Percentiles rank a stretch among this genome's conserved stretches.
These are phyloP conservation scores for Lepiota brunneoincarnata DNA, from an alignment of 768 basidiomycete genomes.

Conservation along the genomic window DNA sequence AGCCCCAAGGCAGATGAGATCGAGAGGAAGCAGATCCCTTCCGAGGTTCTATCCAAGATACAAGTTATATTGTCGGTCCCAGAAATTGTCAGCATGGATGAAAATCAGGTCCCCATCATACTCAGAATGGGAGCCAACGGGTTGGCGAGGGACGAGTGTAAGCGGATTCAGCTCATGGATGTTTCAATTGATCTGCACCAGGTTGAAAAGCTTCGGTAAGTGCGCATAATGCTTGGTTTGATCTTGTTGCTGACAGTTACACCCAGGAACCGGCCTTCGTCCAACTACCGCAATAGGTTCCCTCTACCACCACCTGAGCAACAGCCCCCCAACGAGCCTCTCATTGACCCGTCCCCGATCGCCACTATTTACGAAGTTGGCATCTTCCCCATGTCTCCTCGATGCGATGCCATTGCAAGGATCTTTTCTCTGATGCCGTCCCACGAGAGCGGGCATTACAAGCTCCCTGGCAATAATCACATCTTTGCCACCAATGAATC, in stretches of 20 bases:
- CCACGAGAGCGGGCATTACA: constrained; percentile 42
- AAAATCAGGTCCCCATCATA: constrained; percentile 48
- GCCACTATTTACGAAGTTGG: constrained; percentile 50
- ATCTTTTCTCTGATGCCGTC: constrained; percentile 51
- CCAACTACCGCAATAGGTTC: constrained; percentile 40
- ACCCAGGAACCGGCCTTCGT: constrained; percentile 39
- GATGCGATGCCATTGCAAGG: constrained; percentile 24
- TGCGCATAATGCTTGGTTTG: constrained; percentile 3
- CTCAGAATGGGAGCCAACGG: constrained; percentile 60
- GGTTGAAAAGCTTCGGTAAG: constrained; percentile 64
- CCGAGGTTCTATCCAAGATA: constrained; percentile 56
- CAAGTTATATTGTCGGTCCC: constrained; percentile 67
- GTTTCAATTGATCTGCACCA: constrained; percentile 62
- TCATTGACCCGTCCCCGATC: constrained; percentile 56
- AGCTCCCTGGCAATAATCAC: constrained; percentile 47
- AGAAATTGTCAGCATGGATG: constrained; percentile 44
- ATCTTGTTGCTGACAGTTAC: constrained; percentile 4
- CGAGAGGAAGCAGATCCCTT: constrained; percentile 37
- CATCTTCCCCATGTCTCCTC: constrained; percentile 26
- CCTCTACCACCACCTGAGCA: constrained; percentile 52
- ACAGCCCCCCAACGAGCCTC: constrained; percentile 65
- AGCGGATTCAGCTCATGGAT: constrained; percentile 52
- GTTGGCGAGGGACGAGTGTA: constrained; percentile 45
- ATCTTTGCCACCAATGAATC: constrained; percentile 41
- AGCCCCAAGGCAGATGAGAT: constrained; percentile 16